Conservation (phyloP, 345 rosid species). For the Salix arbutifolia region DNA sequence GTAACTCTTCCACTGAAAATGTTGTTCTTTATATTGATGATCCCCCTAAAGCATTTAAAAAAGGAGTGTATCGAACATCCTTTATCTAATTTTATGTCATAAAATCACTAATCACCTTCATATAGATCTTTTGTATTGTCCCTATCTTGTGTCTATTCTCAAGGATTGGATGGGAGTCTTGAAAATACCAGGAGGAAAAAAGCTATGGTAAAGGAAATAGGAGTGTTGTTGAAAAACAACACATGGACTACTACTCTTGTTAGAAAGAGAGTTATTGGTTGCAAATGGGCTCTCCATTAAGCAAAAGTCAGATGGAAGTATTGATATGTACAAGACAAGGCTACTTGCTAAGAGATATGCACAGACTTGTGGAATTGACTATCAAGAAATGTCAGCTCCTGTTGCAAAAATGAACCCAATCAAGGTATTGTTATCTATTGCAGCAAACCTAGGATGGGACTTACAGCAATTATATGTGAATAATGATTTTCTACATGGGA, state of each 20-base stretch:
- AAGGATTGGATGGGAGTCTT: background rate
- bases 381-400: background rate
- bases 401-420: too few relatives aligned
- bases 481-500: too few relatives aligned
- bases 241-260: background rate
- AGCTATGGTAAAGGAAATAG: too few relatives aligned
- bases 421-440: background rate
- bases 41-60: too few relatives aligned
- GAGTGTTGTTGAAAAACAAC: background rate
- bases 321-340: background rate
- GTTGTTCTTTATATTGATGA: too few relatives aligned
- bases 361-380: too few relatives aligned
- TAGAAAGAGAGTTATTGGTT: background rate
- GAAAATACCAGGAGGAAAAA: background rate
- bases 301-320: background rate
- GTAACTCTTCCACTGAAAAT: background rate
- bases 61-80: too few relatives aligned
- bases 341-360: background rate
- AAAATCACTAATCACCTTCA: background rate
- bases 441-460: background rate
- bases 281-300: background rate
- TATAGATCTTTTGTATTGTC: too few relatives aligned
- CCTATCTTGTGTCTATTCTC: too few relatives aligned
- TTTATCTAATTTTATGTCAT: too few relatives aligned
- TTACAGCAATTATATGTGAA: too few relatives aligned